These are phyloP conservation scores for Coemansia sp. DNA, from an alignment of 192 early-diverging fungal genomes.

Conservation along the genomic window DNA sequence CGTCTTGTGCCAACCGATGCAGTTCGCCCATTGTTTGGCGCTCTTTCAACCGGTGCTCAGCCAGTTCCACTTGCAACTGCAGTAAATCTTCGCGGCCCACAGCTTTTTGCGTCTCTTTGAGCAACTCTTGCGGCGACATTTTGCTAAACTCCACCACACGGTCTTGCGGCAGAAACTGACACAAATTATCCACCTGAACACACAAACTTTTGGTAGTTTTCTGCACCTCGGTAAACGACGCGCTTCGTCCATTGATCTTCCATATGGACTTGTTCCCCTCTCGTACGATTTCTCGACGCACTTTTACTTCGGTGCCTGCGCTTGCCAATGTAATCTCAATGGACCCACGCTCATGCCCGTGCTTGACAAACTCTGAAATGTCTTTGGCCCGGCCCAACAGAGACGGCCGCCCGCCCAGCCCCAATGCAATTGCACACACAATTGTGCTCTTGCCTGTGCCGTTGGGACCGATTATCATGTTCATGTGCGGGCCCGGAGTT, in stretches of 20 bases:
- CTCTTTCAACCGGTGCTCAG: slow-evolving; percentile 55
- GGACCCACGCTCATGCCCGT: slow-evolving; percentile 69
- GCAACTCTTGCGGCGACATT: slow-evolving; percentile 72
- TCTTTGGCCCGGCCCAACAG: slow-evolving; percentile 85
- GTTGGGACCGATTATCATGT: slow-evolving; percentile 98
- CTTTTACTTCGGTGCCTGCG: slow-evolving; percentile 16
- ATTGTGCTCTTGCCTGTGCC: slow-evolving; percentile 96
- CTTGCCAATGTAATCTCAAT: slow-evolving; percentile 87
- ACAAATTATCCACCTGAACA: slow-evolving; percentile 95
- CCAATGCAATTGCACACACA: slow-evolving; percentile 76
- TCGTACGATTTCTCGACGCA: slow-evolving; percentile 62
- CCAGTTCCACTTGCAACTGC: slow-evolving; percentile 66
- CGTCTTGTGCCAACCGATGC: slow-evolving; percentile 53
- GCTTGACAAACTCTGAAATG: slow-evolving; percentile 89
- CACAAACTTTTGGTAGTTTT: slow-evolving; percentile 61
- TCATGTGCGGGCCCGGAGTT: slow-evolving; percentile 86
- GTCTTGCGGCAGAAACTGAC: slow-evolving; percentile 98
- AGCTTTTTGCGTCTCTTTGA: slow-evolving; percentile 82
- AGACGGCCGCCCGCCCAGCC: slow-evolving; percentile 70
- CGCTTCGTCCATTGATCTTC: slow-evolving; percentile 71
- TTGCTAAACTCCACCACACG: slow-evolving; percentile 89
- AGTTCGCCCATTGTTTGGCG: slow-evolving; percentile 49
- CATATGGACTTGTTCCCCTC: slow-evolving; percentile 68
- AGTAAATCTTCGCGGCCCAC: slow-evolving; percentile 69
- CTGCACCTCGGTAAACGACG: slow-evolving; percentile 64